Conservation (phyloP, 331 rosid genomes). For the Rhamnella rubrinervis region DNA sequence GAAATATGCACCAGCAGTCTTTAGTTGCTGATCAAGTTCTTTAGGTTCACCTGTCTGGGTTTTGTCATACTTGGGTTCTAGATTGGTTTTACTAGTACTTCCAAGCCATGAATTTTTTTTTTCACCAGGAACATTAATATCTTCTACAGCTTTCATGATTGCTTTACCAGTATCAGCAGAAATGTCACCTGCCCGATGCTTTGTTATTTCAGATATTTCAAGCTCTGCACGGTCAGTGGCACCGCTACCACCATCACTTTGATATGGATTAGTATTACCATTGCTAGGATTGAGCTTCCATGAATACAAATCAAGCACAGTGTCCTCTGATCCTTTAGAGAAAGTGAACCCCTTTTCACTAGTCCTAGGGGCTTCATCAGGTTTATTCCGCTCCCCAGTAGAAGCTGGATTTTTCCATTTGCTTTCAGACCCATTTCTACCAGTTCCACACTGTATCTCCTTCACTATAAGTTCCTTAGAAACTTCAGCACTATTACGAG, state of each 20-base stretch:
- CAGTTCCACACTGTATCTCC: slow-evolving; percentile 87
- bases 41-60: slow-evolving; percentile 47
- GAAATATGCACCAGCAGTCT: slow-evolving; percentile 38
- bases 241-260: slow-evolving; percentile 43
- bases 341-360: slow-evolving; percentile 63
- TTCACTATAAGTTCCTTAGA: slow-evolving; percentile 85
- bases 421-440: slow-evolving; percentile 59
- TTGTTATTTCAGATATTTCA: slow-evolving; percentile 43
- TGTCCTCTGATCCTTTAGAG: slow-evolving; percentile 63
- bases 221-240: slow-evolving; percentile 35
- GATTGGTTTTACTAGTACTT: slow-evolving; percentile 50
- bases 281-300: slow-evolving; percentile 69
- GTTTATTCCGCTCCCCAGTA: slow-evolving; percentile 55
- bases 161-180: slow-evolving; percentile 42
- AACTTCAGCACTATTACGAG: slow-evolving; percentile 45
- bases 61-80: slow-evolving; percentile 43
- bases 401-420: slow-evolving; percentile 61
- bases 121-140: slow-evolving; percentile 40
- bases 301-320: slow-evolving; percentile 63
- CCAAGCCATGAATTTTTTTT: slow-evolving; percentile 63
- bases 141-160: slow-evolving; percentile 45
- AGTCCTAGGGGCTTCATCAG: slow-evolving; percentile 57
- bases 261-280: slow-evolving; percentile 52
- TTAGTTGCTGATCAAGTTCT: slow-evolving; percentile 54
- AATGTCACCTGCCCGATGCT: slow-evolving; percentile 39